Conservation (phyloP, 208 protist species). For the Porcisia hertigi region DNA sequence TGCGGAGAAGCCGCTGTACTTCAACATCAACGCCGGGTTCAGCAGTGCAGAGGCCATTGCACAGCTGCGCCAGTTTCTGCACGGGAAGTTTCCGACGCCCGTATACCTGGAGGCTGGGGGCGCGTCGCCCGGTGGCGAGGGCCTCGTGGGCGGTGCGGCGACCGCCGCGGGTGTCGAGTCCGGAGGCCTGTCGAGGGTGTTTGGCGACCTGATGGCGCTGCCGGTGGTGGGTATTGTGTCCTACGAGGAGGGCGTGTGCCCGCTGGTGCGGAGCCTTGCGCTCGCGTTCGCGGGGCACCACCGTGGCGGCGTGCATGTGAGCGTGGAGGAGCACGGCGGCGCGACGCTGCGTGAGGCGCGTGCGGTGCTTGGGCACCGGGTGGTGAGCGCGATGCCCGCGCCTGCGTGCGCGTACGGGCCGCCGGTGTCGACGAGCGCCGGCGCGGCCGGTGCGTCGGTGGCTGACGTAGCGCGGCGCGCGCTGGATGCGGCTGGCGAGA, state of each 20-base stretch:
- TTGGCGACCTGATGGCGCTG: conserved; percentile 47
- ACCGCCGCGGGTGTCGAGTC: conserved; percentile 6
- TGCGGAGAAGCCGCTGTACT: conserved; percentile 37
- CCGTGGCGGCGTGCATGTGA: conserved; percentile 26
- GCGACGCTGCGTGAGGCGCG: too few species aligned
- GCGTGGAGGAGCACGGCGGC: too few species aligned
- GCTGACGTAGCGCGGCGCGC: too few species aligned
- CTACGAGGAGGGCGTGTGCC: conserved; percentile 46
- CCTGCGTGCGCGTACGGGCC: too few species aligned
- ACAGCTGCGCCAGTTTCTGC: conserved; percentile 33
- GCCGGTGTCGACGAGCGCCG: too few species aligned
- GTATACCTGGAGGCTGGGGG: conserved; percentile 26
- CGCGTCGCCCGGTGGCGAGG: not conserved
- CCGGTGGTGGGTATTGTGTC: conserved; percentile 46
- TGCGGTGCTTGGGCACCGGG: too few species aligned
- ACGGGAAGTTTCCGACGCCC: conserved; percentile 18
- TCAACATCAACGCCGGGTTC: conserved; percentile 46
- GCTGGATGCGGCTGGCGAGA: not conserved
- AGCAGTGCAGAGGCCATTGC: not conserved
- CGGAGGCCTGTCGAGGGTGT: conserved; percentile 12
- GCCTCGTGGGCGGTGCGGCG: not conserved
- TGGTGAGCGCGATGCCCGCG: too few species aligned
- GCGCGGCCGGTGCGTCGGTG: too few species aligned
- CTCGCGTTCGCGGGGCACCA: conserved; percentile 46
- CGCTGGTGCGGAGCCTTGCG: conserved; percentile 49